Evolutionary conservation across 768 basidiomycete genomes (phyloP).

Genomic region (Trametes coccinea): DNA sequence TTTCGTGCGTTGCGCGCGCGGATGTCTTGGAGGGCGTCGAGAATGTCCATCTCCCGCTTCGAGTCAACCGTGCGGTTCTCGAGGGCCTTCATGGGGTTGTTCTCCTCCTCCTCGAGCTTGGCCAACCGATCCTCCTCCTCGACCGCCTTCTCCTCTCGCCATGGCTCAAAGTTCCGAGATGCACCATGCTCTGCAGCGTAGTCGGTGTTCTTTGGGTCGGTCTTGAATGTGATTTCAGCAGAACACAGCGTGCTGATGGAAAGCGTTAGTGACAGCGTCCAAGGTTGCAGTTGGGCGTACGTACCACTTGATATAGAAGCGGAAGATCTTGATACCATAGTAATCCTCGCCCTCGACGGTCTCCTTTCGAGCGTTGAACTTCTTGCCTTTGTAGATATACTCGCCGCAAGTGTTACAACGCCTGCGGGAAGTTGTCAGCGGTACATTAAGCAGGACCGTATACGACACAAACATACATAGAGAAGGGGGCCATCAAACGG

Average conservation of each 20-base stretch:
- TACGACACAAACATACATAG: slow-evolving; percentile 62
- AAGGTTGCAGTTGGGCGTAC: slow-evolving; percentile 33
- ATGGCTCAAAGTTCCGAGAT: slow-evolving; percentile 96
- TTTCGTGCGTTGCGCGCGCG: slow-evolving; percentile 84
- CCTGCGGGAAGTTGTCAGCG: slow-evolving; percentile 42
- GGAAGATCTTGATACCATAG: slow-evolving; percentile 95
- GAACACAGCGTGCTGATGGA: slow-evolving; percentile 82
- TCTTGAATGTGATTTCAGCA: slow-evolving; percentile 99
- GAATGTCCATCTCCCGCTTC: slow-evolving; percentile 97
- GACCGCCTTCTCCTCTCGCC: slow-evolving; percentile 79
- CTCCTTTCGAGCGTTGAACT: slow-evolving; percentile 99
- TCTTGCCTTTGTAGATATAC: slow-evolving; percentile 99
- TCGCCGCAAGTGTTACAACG: slow-evolving; percentile 95
- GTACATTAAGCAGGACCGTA: background rate
- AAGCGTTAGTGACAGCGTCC: slow-evolving; percentile 6
- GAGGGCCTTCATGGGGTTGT: slow-evolving; percentile 95
- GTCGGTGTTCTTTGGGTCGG: slow-evolving; percentile 97
- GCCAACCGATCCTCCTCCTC: slow-evolving; percentile 85
- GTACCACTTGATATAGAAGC: slow-evolving; percentile 90
- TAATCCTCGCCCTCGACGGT: slow-evolving; percentile 97
- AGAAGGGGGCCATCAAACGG: slow-evolving; percentile 98
- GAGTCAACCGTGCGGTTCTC: slow-evolving; percentile 92
- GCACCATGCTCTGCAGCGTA: slow-evolving; percentile 95
- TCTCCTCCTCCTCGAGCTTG: slow-evolving; percentile 87
- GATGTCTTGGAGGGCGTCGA: slow-evolving; percentile 94